These are phyloP conservation scores for Penicillium desertorum DNA, from an alignment of 495 filamentous ascomycete genomes.

Conservation along the genomic window DNA sequence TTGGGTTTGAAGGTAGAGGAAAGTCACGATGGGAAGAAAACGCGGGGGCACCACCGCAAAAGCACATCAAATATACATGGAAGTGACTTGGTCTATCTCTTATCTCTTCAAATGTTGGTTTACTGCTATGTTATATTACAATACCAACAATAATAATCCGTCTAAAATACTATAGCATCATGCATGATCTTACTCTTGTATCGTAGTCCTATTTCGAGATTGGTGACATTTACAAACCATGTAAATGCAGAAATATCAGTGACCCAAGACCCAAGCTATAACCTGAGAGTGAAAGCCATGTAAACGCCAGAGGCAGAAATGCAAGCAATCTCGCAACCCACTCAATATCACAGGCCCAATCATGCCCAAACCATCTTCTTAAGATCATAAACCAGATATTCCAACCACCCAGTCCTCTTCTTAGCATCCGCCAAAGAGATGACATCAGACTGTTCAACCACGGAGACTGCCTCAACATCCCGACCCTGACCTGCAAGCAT, in stretches of 20 bases:
- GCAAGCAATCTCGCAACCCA: too few species aligned
- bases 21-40: background rate
- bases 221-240: background rate
- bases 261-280: background rate
- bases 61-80: background rate
- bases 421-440: conserved; percentile 80
- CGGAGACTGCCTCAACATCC: conserved; percentile 23
- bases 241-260: background rate
- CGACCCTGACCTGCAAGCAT: conserved; percentile 32
- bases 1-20: background rate
- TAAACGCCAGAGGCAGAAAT: background rate
- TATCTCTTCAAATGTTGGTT: too few species aligned
- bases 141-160: too few species aligned
- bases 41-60: background rate
- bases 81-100: background rate
- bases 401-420: conserved; percentile 81
- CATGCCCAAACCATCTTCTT: conserved; percentile 93
- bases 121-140: too few species aligned
- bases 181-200: too few species aligned
- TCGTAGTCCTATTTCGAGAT: background rate
- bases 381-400: conserved; percentile 79
- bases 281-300: background rate
- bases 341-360: background rate
- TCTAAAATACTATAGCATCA: too few species aligned
- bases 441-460: conserved; percentile 70